Percentiles rank a stretch among this genome's conserved stretches.
These are phyloP conservation scores for Fusarium miscanthi DNA, from an alignment of 2,329 filamentous ascomycete genomes.

Conservation along the genomic window DNA sequence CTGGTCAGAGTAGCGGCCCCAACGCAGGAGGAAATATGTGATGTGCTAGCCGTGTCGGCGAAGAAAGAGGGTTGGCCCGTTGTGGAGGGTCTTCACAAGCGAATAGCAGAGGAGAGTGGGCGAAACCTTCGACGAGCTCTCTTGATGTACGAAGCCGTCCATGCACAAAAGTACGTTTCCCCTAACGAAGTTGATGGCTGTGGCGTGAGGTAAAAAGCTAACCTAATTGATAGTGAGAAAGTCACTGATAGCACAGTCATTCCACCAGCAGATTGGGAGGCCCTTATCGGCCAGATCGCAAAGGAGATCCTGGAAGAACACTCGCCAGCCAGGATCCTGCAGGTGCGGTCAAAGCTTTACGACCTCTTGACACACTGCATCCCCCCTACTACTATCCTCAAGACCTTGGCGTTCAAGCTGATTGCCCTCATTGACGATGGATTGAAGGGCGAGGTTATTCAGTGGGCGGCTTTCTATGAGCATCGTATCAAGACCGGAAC, in stretches of 20 bases:
- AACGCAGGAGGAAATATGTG: slow-evolving; percentile 84
- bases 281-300: slow-evolving; percentile 88
- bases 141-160: slow-evolving; percentile 96
- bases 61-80: slow-evolving; percentile 88
- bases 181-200: neutral
- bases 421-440: slow-evolving; percentile 87
- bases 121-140: slow-evolving; percentile 90
- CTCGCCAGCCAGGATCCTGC: slow-evolving; percentile 86
- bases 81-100: slow-evolving; percentile 78
- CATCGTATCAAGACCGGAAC: slow-evolving; percentile 91
- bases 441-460: slow-evolving; percentile 90
- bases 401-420: slow-evolving; percentile 94
- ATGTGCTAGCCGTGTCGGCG: slow-evolving; percentile 75
- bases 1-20: slow-evolving; percentile 93
- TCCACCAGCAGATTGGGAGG: slow-evolving; percentile 96
- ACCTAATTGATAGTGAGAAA: slow-evolving; percentile 75
- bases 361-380: slow-evolving; percentile 98
- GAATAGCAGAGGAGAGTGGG: slow-evolving; percentile 90
- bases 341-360: slow-evolving; percentile 94
- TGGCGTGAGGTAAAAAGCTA: slow-evolving; percentile 38
- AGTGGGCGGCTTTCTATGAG: slow-evolving; percentile 97
- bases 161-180: slow-evolving; percentile 87
- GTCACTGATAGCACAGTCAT: slow-evolving; percentile 89
- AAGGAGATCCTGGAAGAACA: slow-evolving; percentile 93
- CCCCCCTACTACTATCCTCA: slow-evolving; percentile 91